Evolutionary conservation across 345 rosid species (phyloP), one percentile per base, ranked within the genome.

Genomic region (Nephelium lappaceum): DNA sequence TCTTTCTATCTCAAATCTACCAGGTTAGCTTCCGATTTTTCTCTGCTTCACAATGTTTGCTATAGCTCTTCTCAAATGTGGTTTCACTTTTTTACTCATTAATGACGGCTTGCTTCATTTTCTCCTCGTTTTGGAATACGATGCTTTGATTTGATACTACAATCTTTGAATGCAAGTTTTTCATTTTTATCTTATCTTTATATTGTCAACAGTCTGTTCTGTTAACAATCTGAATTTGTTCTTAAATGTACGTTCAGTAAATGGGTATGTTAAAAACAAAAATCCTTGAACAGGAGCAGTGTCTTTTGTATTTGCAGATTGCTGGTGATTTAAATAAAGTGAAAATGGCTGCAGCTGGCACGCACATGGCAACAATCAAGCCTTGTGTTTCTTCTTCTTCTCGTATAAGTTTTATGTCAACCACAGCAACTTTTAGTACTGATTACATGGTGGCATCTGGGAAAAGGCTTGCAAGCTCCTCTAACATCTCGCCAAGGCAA

Each of bases 291-390:
- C 11, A 43, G 72, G 38, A 57, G 63, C 8, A 14, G 57, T 57
- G 41, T 72, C 53, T 5, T n/a, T 42, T 15, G 67, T 31, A 60
- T 41, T n/a, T 63, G 58, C 6, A 68, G 60, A 39, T 69, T 79
- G 41, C 27, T 63, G 18, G 79, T 51, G 72, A 75, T 16, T 66
- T 57, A 57, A 47, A 19, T 21, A 74, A 24, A 31, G 15, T 74
- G 72, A 75, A 64, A 62, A 89, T 88, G 93, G 86, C 85, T 19
- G 78, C 82, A 5, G 77, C 87, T 16, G 81, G 78, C 51, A 19
- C 81, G 11, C 77, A 82, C 58, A 80, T 86, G 81, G 81, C 89
- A 71, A 70, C 79, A 39, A 58, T 79, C 47, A 90, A 75, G 75
- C 77, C 86, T n/a, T 77, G 81, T 75, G 27, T 86, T 66, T 81